A percentile compares a stretch with the other conserved stretches of the same genome.
Evolutionary conservation across 441 rosid species (phyloP).

Genomic region (Eruca vesicaria): DNA sequence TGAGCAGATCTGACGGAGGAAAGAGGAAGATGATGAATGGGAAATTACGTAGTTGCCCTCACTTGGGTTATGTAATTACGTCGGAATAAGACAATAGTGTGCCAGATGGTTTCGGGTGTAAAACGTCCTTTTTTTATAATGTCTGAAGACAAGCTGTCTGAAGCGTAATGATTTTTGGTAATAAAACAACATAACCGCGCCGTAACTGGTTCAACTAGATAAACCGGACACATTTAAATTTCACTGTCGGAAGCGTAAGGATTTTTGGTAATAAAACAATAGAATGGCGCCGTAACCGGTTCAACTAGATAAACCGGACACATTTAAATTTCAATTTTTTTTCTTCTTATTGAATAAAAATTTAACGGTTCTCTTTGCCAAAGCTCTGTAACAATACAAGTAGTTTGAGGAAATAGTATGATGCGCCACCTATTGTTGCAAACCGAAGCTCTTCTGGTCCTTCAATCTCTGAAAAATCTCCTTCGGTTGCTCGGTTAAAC

Average conservation of each 20-base stretch:
- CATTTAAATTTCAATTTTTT: background rate
- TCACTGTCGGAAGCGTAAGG: conserved; percentile 24
- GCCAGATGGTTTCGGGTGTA: conserved; percentile 11
- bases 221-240: conserved; percentile 9
- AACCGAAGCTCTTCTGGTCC: conserved; percentile 75
- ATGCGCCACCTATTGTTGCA: conserved; percentile 84
- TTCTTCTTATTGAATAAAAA: background rate
- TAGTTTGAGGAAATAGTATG: conserved; percentile 67
- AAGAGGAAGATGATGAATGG: conserved; percentile 31
- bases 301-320: conserved; percentile 10
- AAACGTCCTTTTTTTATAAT: conserved; percentile 15
- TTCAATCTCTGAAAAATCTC: conserved; percentile 63
- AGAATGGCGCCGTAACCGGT: background rate
- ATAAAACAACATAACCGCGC: background rate
- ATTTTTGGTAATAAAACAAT: background rate
- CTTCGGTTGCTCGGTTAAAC: conserved; percentile 57
- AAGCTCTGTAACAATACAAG: conserved; percentile 52
- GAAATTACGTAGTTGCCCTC: background rate
- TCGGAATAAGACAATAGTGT: background rate
- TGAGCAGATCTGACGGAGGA: conserved; percentile 44
- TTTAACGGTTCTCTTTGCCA: conserved; percentile 34
- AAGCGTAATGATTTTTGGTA: conserved; percentile 5
- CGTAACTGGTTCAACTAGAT: background rate
- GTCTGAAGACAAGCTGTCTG: conserved; percentile 27
- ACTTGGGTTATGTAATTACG: background rate